Evolutionary conservation across 2,329 filamentous ascomycete genomes (phyloP).

Genomic region (Xylaria sp.): DNA sequence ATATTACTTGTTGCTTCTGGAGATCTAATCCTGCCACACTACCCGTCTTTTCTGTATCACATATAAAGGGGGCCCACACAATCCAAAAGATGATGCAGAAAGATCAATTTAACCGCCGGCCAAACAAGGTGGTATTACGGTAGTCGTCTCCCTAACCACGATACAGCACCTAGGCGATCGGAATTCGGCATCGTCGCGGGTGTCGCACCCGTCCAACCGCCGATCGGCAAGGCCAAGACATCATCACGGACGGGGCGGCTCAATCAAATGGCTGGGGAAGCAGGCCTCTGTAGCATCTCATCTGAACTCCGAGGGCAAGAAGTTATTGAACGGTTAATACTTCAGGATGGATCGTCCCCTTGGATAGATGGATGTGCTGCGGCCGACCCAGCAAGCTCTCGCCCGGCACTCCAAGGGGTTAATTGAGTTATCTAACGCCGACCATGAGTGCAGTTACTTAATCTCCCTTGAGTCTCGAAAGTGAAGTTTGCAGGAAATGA

Average conservation of each 20-base stretch:
- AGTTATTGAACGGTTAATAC: neutral
- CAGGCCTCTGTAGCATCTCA: neutral
- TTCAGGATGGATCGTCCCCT: neutral
- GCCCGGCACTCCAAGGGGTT: neutral
- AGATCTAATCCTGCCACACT: neutral
- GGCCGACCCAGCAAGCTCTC: neutral
- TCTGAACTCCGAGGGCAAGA: neutral
- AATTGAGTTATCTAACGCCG: neutral
- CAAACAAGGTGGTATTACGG: conserved; percentile 7
- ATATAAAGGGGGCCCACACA: conserved; percentile 12
- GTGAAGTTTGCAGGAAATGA: neutral
- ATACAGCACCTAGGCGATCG: conserved; percentile 10
- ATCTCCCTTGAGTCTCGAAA: neutral
- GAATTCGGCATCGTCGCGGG: conserved; percentile 31
- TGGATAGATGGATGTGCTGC: conserved; percentile 5
- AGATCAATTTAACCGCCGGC: conserved; percentile 28
- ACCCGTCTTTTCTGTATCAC: neutral
- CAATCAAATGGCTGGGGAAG: neutral
- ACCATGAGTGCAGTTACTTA: conserved; percentile 14
- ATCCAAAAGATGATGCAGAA: neutral
- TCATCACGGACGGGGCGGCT: conserved; percentile 18
- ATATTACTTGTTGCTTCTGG: neutral
- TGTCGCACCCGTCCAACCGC: conserved; percentile 26
- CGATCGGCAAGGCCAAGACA: conserved; percentile 33
- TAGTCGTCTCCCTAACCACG: neutral